These are phyloP conservation scores for Kingdonia uniflora DNA, from an alignment of 164 flowering plant species.

Conservation along the genomic window DNA sequence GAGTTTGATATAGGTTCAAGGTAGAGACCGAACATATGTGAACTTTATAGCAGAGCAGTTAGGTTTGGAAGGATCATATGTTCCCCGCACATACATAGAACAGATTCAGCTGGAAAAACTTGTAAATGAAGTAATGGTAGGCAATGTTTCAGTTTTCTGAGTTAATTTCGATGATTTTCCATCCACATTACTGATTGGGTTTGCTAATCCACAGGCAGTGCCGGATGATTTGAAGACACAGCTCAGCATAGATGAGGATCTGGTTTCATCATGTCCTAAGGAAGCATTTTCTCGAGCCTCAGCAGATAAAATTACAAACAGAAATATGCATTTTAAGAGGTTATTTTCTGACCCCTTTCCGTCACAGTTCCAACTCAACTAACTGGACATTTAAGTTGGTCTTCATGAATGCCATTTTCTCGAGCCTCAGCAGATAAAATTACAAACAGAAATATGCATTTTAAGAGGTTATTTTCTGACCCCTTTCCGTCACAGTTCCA, in stretches of 20 bases:
- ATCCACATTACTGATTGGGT: conserved; percentile 3
- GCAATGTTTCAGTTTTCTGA: conserved; percentile 5
- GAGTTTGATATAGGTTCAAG: conserved; percentile 98
- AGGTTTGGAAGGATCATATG: no score
- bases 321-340: conserved; percentile 62
- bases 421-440: conserved; percentile 79
- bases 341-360: conserved; percentile 9
- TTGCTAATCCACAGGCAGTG: conserved; percentile 46
- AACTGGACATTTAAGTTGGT: no score
- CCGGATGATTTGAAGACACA: no score
- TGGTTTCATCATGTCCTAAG: no score
- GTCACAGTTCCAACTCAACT: no score
- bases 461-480: conserved; percentile 40
- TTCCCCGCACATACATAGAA: no score
- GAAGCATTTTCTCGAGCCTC: conserved; percentile 75
- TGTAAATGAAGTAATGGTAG: conserved; percentile 90
- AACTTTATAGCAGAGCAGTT: conserved; percentile 60
- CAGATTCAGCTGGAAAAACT: conserved; percentile 96
- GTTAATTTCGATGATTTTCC: conserved; percentile 5
- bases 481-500: no score
- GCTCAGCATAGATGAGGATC: no score
- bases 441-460: conserved; percentile 55
- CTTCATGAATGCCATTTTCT: no score
- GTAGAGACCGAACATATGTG: conserved; percentile 64
- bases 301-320: no score